A percentile compares a stretch with the other conserved stretches of the same genome.
These are phyloP conservation scores for Craterostigma plantagineum DNA, from an alignment of 257 asterid species.

Conservation along the genomic window DNA sequence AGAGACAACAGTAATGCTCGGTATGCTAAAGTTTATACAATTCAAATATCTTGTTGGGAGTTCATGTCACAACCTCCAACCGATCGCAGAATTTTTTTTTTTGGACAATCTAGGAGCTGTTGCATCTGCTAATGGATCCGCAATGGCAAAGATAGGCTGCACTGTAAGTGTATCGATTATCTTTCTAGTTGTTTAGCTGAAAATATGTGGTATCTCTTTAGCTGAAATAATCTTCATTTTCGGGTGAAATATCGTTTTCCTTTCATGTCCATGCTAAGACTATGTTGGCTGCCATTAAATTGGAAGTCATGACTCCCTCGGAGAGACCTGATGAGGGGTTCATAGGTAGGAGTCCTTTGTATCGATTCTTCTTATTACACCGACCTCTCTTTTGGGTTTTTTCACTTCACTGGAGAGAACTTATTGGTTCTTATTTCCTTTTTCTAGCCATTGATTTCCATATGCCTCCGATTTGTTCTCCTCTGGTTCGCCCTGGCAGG, in stretches of 20 bases:
- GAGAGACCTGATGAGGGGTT: slow-evolving; percentile 86
- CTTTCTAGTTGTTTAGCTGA: no score
- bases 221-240: no score
- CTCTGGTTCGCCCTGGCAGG: slow-evolving; percentile 89
- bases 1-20: slow-evolving; percentile 66
- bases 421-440: no score
- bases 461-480: slow-evolving; percentile 98
- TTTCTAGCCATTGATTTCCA: slow-evolving; percentile 89
- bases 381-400: slow-evolving; percentile 1
- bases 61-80: background rate
- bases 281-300: slow-evolving; percentile 85
- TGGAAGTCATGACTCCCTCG: slow-evolving; percentile 85
- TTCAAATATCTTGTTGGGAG: no score
- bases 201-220: no score
- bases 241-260: no score
- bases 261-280: slow-evolving; percentile 52
- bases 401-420: no score
- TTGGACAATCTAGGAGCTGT: slow-evolving; percentile 62
- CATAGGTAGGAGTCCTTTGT: slow-evolving; percentile 61
- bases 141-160: slow-evolving; percentile 76
- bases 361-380: slow-evolving; percentile 2
- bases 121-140: slow-evolving; percentile 88
- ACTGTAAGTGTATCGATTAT: slow-evolving; percentile 88
- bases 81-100: background rate
- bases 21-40: slow-evolving; percentile 17